These are phyloP conservation scores for Macrotyloma uniflorum DNA, from an alignment of 306 rosid species.

Conservation along the genomic window DNA sequence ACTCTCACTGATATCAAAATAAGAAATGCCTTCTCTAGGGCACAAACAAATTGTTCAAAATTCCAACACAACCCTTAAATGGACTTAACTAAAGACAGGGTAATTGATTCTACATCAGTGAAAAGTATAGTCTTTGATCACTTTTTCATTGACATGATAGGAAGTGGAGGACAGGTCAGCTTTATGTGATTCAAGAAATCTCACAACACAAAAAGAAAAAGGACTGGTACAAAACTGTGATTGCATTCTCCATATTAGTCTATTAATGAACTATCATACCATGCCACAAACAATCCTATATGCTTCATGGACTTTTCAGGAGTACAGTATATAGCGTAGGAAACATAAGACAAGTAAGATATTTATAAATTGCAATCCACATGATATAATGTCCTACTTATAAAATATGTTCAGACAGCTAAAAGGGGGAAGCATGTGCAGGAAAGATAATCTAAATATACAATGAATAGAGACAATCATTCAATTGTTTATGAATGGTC, in stretches of 20 bases:
- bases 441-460: conserved; percentile 42
- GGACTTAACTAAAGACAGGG: conserved; percentile 21
- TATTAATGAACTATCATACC: neutral
- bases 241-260: neutral
- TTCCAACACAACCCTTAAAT: neutral
- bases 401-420: conserved; percentile 35
- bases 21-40: conserved; percentile 11
- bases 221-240: neutral
- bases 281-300: conserved; percentile 5
- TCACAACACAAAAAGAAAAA: neutral
- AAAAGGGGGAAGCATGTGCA: conserved; percentile 59
- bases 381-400: conserved; percentile 35
- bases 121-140: conserved; percentile 17
- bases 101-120: conserved; percentile 18
- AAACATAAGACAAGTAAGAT: conserved; percentile 17
- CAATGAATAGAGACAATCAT: conserved; percentile 62
- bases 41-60: conserved; percentile 25
- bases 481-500: conserved; percentile 40
- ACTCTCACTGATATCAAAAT: neutral
- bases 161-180: conserved; percentile 26
- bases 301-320: neutral
- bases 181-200: conserved; percentile 6
- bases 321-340: neutral
- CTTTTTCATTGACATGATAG: conserved; percentile 26
- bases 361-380: conserved; percentile 46